Evolutionary conservation across 495 filamentous ascomycete species (phyloP).

Genomic region (Penicillium mononematosum): DNA sequence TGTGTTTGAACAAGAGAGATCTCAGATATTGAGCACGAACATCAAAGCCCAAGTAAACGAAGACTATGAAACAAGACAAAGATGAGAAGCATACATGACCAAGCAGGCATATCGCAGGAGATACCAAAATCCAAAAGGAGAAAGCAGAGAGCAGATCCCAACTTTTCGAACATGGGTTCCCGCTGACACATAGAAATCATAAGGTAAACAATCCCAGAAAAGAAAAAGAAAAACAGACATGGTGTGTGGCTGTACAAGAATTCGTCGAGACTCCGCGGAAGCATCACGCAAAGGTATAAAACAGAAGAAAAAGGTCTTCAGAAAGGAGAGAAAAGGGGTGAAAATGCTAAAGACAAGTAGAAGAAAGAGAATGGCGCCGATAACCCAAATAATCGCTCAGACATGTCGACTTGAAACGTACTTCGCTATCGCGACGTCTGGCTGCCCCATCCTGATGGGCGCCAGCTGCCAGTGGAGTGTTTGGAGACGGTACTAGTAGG

Average conservation of each 20-base stretch:
- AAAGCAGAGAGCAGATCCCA: background rate
- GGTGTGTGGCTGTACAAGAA: conserved; percentile 3
- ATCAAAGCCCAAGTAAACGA: background rate
- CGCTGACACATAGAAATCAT: conserved; percentile 5
- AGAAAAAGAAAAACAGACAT: background rate
- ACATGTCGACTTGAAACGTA: background rate
- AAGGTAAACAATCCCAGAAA: conserved; percentile 9
- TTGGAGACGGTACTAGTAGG: conserved; percentile 44
- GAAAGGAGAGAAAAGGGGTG: background rate
- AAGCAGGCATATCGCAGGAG: conserved; percentile 5
- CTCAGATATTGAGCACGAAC: background rate
- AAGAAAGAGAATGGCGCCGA: conserved; percentile 10
- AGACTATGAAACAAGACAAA: background rate
- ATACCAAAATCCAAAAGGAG: background rate
- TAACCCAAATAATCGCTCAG: conserved; percentile 8
- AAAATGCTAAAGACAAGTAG: conserved; percentile 12
- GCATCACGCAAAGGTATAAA: conserved; percentile 10
- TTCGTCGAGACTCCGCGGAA: conserved; percentile 8
- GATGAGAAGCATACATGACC: background rate
- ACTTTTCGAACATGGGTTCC: background rate
- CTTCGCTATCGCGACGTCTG: conserved; percentile 33
- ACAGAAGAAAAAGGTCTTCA: background rate
- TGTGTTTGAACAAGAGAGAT: background rate
- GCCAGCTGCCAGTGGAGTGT: conserved; percentile 45
- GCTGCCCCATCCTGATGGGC: conserved; percentile 35